Percentiles rank a stretch among this genome's conserved stretches.
Evolutionary conservation across 345 rosid genomes (phyloP).

Genomic region (Brassica cretica): DNA sequence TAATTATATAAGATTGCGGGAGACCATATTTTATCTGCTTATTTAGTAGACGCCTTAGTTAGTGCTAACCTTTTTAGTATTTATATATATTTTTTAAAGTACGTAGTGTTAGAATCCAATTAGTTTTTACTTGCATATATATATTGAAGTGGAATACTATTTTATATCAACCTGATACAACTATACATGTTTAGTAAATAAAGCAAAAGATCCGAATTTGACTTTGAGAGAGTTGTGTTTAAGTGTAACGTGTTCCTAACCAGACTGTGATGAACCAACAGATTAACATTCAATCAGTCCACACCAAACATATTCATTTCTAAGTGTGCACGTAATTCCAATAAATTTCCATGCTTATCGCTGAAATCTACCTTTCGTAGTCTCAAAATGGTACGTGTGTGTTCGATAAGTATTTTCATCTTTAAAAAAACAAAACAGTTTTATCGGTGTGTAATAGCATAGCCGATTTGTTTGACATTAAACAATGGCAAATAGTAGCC

Average conservation of each 20-base stretch:
- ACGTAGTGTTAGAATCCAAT: neutral
- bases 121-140: neutral
- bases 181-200: neutral
- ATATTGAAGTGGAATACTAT: neutral
- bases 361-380: slow-evolving; percentile 9
- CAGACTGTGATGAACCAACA: slow-evolving; percentile 6
- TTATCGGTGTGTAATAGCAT: neutral
- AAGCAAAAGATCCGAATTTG: slow-evolving; percentile 29
- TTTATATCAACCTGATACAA: neutral
- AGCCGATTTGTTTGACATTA: slow-evolving; percentile 19
- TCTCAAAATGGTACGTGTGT: neutral
- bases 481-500: neutral
- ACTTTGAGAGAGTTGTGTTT: slow-evolving; percentile 18
- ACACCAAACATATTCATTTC: slow-evolving; percentile 23
- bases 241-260: slow-evolving; percentile 37
- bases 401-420: slow-evolving; percentile 16
- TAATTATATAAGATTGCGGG: neutral
- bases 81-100: neutral
- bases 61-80: neutral
- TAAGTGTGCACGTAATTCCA: slow-evolving; percentile 39
- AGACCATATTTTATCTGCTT: neutral
- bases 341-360: neutral
- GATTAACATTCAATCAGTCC: slow-evolving; percentile 1
- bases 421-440: neutral
- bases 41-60: neutral